Base-by-base conservation (phyloP, 805 yeast species). In the Yarrowia sp. region DNA sequence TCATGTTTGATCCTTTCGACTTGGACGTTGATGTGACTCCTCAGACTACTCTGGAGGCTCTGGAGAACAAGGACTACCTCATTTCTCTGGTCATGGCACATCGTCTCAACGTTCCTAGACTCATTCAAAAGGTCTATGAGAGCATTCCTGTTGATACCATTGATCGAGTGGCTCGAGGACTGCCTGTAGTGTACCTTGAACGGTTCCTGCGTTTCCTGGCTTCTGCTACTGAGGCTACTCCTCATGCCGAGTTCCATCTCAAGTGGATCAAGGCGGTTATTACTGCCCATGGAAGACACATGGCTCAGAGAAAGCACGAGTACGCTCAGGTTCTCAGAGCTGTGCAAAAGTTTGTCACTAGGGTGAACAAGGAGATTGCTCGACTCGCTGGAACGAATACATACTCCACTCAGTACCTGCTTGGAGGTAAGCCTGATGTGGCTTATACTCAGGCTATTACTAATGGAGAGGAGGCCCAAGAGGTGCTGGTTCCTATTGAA, bases 21-120 rank as follows among this genome's bases (percentile, higher is more conserved):
- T 81, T 95, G 73, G 98, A 93, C 73, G 80, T 92, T 53, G 98
- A 95, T 71, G 85, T 93, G 33, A 95, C 99, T 0, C 96, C 97
- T 0, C 89, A 85, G 51, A 78, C 89, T 5, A 87, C 92, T 0
- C 66, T 84, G 38, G 87, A 84, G 64, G 82, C 85, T 7, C 77
- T 92, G 45, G 69, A 77, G 8, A 87, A 85, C 58, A 80, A 80
- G 64, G 87, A 86, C 64, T 90, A 85, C 74, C 78, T 92, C 70
- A 84, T 84, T 44, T 93, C 98, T 0, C 76, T 93, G 66, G 89
- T 92, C 13, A 92, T 95, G 98, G 85, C 98, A 0, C 92, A 95
- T 82, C 82, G 99, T 75, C 81, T 95, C 67, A 95, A 95, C 73
- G 99, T 95, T 73, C 77, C 76, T 10, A 84, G 86, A 70, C 77